Evolutionary conservation across 495 filamentous ascomycete species (phyloP).

Genomic region (Xylaria acuta): DNA sequence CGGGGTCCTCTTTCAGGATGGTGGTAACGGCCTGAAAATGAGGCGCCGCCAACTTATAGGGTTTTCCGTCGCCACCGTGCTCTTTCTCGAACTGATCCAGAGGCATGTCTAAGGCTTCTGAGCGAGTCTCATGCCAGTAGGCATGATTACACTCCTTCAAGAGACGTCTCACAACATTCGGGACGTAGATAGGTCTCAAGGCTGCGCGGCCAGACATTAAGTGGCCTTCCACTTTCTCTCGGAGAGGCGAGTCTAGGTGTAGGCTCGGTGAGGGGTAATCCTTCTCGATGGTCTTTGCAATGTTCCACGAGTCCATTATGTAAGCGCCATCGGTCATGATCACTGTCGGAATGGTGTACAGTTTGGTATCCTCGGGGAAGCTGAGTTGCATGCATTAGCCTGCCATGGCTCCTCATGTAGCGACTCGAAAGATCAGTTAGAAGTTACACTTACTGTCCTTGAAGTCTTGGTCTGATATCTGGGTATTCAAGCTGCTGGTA

Average conservation of each 20-base stretch:
- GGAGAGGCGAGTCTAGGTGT: slow-evolving; percentile 55
- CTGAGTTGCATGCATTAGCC: slow-evolving; percentile 40
- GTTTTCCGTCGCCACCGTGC: slow-evolving; percentile 40
- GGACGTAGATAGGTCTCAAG: slow-evolving; percentile 42
- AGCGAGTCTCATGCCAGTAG: slow-evolving; percentile 56
- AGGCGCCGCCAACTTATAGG: slow-evolving; percentile 47
- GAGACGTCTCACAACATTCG: slow-evolving; percentile 43
- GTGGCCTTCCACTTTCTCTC: slow-evolving; percentile 40
- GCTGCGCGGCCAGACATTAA: slow-evolving; percentile 15
- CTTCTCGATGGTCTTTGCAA: slow-evolving; percentile 58
- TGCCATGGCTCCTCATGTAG: neutral
- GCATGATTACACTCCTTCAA: slow-evolving; percentile 46
- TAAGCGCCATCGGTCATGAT: slow-evolving; percentile 57
- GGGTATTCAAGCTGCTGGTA: slow-evolving; percentile 58
- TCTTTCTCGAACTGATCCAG: slow-evolving; percentile 49
- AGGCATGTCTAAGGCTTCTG: slow-evolving; percentile 47
- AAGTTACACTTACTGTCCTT: slow-evolving; percentile 46
- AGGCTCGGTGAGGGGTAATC: slow-evolving; percentile 59
- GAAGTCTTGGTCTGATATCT: slow-evolving; percentile 56
- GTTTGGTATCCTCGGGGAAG: slow-evolving; percentile 32
- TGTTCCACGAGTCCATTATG: slow-evolving; percentile 62
- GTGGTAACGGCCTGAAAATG: slow-evolving; percentile 50
- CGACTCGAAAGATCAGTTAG: neutral
- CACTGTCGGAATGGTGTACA: slow-evolving; percentile 63
- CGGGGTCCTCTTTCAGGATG: slow-evolving; percentile 54